Evolutionary conservation across 176 grass and related monocot genomes (phyloP).

Genomic region (Dactylis glomerata): DNA sequence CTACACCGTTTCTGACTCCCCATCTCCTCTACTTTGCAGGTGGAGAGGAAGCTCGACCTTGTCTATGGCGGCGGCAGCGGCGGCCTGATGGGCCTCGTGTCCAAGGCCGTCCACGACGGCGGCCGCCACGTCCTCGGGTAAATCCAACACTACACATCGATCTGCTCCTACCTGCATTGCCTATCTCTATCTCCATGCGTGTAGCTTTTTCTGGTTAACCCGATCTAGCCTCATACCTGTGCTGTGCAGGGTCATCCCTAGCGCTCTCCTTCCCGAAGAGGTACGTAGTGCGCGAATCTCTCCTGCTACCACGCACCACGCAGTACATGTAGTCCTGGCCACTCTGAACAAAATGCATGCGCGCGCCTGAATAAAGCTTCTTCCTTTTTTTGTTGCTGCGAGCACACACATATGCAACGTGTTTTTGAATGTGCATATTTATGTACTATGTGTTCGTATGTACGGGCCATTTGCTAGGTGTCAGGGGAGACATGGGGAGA

Average conservation of each 20-base stretch:
- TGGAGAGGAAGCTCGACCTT: conserved; percentile 72
- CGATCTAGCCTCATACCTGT: background rate
- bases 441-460: background rate
- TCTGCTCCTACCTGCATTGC: background rate
- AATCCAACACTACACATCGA: background rate
- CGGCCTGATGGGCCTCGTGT: conserved; percentile 90
- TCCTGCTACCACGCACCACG: background rate
- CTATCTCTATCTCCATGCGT: background rate
- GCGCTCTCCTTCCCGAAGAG: conserved; percentile 71
- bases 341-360: background rate
- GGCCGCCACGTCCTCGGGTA: conserved; percentile 94
- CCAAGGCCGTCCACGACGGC: conserved; percentile 74
- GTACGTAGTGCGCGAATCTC: conserved; percentile 36
- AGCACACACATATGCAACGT: background rate
- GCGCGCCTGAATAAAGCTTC: background rate
- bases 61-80: conserved; percentile 95
- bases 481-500: conserved; percentile 68
- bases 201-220: background rate
- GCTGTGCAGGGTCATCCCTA: conserved; percentile 77
- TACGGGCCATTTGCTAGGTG: conserved; percentile 30
- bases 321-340: background rate
- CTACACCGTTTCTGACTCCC: background rate
- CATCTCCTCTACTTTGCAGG: conserved; percentile 35
- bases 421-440: background rate
- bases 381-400: background rate